Evolutionary conservation across 208 protist genomes (phyloP).

Genomic region (Leishmania guyanensis): DNA sequence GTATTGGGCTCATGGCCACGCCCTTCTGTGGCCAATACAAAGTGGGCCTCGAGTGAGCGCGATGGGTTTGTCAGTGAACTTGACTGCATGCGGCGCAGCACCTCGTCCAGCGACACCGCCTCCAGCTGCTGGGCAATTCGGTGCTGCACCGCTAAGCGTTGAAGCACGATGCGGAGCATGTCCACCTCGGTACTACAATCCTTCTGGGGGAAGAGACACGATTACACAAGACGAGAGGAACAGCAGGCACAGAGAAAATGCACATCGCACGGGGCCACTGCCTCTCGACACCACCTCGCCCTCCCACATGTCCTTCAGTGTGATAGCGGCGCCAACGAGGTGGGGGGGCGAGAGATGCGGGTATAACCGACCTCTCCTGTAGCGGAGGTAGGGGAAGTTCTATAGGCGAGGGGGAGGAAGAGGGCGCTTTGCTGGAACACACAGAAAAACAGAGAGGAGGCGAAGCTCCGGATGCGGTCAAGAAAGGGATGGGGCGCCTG

Average conservation of each 20-base stretch:
- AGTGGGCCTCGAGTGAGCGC: constrained; percentile 73
- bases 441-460: constrained; percentile 5
- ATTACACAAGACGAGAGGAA: not conserved
- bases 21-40: constrained; percentile 20
- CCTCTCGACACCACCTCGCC: not conserved
- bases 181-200: not conserved
- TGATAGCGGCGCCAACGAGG: not conserved
- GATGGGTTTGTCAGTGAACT: constrained; percentile 63
- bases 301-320: not conserved
- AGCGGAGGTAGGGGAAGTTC: not conserved
- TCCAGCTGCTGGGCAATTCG: constrained; percentile 34
- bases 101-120: constrained; percentile 56
- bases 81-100: constrained; percentile 83
- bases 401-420: not conserved
- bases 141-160: constrained; percentile 29
- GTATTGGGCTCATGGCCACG: not conserved
- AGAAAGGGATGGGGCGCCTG: not conserved
- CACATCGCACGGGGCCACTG: not conserved
- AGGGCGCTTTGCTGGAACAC: not conserved
- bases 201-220: not conserved
- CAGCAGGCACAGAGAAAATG: not conserved
- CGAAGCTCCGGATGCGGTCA: not conserved
- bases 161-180: constrained; percentile 32
- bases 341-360: no score
- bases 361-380: not conserved